Base-by-base conservation (phyloP, 148 eudicot species). In the Fagopyrum homotropicum region DNA sequence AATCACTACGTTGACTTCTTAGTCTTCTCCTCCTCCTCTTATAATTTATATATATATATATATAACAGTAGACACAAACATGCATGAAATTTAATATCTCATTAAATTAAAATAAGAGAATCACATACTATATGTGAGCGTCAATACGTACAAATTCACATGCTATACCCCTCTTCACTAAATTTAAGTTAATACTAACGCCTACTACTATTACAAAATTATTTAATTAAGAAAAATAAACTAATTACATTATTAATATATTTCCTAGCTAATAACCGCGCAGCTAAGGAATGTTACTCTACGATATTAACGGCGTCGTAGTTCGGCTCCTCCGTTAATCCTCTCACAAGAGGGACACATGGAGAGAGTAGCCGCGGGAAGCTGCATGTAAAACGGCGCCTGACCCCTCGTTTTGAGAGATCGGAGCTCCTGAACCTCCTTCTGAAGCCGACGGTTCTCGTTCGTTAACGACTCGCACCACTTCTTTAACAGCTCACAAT, bases 321-420 rank as follows among this genome's bases (percentile, higher is more conserved):
- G 6, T 40, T 66, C 71, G 71, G 71, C 9, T 45, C 17, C 47
- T 17, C 71, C 71, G 46, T 26, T 29, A 1, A 77, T 40, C 48
- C 68, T 76, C 71, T 85, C 82, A 26, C 87, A 85, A 9, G 83
- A 82, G 10, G 87, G 87, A 79, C 87, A 82, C 76, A 80, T 66
- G 74, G 79, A 54, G 35, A 78, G 83, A 35, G 87, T 70, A 11
- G 85, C 76, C 17, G 85, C 83, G 7, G 80, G 15, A 8, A 49
- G 54, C 48, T 80, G 83, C 85, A 82, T 70, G 45, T 77, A 81
- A 44, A 72, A 45, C 9, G 76, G 45, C n/a, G 80, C 69, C 73
- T 70, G 73, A 70, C 50, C 50, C 15, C 50, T 35, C 40, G 12
- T 6, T 35, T 76, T 76, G 7, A 76, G 26, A 17, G 76, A 75